A percentile compares a stretch with the other conserved stretches of the same genome.
phyloP scores from a whole-genome alignment of 2,329 filamentous ascomycete species.

The Pezicula carpinea region DNA sequence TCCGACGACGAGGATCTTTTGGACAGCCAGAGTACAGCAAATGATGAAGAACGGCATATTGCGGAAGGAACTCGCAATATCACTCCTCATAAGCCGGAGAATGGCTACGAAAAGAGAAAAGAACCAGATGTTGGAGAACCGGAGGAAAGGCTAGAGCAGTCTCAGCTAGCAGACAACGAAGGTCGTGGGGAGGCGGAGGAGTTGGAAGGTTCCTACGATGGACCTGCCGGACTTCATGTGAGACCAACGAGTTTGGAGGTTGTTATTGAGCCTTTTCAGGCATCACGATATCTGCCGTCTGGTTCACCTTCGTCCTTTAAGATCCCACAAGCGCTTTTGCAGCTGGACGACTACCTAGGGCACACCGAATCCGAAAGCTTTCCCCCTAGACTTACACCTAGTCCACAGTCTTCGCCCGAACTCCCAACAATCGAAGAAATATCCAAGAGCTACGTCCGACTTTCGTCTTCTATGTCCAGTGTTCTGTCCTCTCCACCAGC shows the following conservation, averaged over 20 bases:
- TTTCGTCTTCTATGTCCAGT: constrained; percentile 29
- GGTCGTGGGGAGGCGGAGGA: too few relatives aligned
- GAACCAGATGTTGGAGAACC: neutral
- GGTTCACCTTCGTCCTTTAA: constrained; percentile 13
- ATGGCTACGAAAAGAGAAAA: neutral
- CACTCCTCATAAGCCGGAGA: constrained; percentile 1
- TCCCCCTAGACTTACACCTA: neutral
- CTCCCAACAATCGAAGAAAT: constrained; percentile 28
- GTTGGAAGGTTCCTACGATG: too few relatives aligned
- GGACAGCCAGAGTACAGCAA: constrained; percentile 11
- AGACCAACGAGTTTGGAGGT: too few relatives aligned
- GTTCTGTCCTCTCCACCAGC: constrained; percentile 22
- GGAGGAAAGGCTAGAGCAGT: too few relatives aligned
- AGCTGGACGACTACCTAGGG: constrained; percentile 7
- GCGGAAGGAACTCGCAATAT: constrained; percentile 1
- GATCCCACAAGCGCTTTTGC: constrained; percentile 8
- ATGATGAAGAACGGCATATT: neutral
- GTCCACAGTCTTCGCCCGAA: neutral
- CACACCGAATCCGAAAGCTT: too few relatives aligned
- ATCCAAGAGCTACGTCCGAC: constrained; percentile 33
- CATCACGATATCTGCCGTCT: neutral
- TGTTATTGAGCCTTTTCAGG: constrained; percentile 1
- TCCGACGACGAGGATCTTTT: constrained; percentile 30
- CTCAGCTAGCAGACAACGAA: too few relatives aligned
- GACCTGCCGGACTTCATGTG: too few relatives aligned